A percentile compares a stretch with the other conserved stretches of the same genome.
Conservation (phyloP, 495 filamentous ascomycete genomes). For the Penicillium malachiteum region DNA sequence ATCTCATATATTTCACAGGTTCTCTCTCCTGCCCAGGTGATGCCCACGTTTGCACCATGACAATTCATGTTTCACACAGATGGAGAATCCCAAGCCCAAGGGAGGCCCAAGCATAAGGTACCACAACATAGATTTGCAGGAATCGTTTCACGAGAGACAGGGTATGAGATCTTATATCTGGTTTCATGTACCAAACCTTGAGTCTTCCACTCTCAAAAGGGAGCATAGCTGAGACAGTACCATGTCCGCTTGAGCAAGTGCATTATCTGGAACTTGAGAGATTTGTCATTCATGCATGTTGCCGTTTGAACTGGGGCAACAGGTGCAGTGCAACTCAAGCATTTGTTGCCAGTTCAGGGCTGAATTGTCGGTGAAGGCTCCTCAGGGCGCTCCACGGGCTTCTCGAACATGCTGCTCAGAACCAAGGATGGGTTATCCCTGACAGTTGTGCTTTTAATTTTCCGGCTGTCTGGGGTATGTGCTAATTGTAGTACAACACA, state of each 20-base stretch:
- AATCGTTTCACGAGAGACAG: not conserved
- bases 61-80: not conserved
- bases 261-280: not conserved
- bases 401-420: not conserved
- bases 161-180: not conserved
- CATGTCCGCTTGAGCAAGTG: not conserved
- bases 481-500: not conserved
- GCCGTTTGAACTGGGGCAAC: not conserved
- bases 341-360: not conserved
- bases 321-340: constrained; percentile 7
- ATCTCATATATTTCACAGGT: too few relatives aligned
- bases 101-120: not conserved
- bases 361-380: constrained; percentile 4
- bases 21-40: too few relatives aligned
- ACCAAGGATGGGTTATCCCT: not conserved
- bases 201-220: not conserved
- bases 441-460: constrained; percentile 8
- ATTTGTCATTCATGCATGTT: constrained; percentile 1
- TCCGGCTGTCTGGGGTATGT: constrained; percentile 1
- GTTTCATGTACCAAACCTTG: not conserved
- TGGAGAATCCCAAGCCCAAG: not conserved
- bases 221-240: not conserved
- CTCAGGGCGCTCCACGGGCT: not conserved
- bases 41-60: not conserved
- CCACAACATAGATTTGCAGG: not conserved